Evolutionary conservation across 2,329 filamentous ascomycete species (phyloP), one percentile per base, ranked within the genome.

Genomic region (Elsinoe ampelina): DNA sequence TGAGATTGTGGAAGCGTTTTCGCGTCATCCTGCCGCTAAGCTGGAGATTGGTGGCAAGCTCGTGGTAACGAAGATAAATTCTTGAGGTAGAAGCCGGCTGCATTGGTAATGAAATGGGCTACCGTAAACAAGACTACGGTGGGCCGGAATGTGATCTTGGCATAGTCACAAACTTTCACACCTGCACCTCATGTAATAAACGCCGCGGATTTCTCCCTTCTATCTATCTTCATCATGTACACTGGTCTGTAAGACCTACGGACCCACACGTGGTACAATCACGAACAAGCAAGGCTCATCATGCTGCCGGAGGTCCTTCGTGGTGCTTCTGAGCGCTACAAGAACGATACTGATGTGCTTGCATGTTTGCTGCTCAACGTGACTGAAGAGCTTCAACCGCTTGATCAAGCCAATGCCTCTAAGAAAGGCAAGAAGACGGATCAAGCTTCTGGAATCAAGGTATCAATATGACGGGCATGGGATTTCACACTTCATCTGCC

Each of bases 1-100:
- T 83, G 58, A 89, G 77, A 67, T 79, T 81, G 73, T 87, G 84
- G 65, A 83, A 86, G 15, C 54, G 20, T 68, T 81, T 80, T 67
- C 65, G 63, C 57, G 65, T 63, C 65, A 67, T 67, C 15, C 8
- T 59, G 20, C 8, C 52, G 52, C 45, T 35, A 30, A 11, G 19
- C 36, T 45, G 10, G 20, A 12, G 19, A 26, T 8, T 11, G 2
- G 20, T 12, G 10, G 12, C 3, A 26, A 17, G 26, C 22, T 8
- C 10, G 6, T 50, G 26, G 19, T 5, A n/a, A 13, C 30, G 45
- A 34, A 6, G 45, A 34, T 35, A 35, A 50, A 34, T 34, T 50
- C 26, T 36, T 50, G 45, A 50, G 26, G 45, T 50, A 10, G 26
- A 30, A 50, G 41, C 41, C 26, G 19, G 41, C 41, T 45, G 41